A percentile compares a stretch with the other conserved stretches of the same genome.
These are phyloP conservation scores for Tetracladium setigerum DNA, from an alignment of 495 filamentous ascomycete genomes.

Conservation along the genomic window DNA sequence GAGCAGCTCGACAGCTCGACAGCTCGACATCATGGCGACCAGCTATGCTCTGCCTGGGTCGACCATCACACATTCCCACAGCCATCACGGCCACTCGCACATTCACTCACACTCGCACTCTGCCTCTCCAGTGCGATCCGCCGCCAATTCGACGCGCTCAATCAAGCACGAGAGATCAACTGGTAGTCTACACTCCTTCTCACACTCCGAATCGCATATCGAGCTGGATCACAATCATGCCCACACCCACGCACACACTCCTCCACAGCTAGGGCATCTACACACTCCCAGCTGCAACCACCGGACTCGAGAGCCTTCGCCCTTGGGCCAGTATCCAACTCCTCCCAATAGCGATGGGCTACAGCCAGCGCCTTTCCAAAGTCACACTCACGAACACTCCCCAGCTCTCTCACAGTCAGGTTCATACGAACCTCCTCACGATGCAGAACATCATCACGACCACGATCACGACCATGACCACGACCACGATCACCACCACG, in stretches of 20 bases:
- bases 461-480: slow-evolving; percentile 24
- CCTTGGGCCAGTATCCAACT: slow-evolving; percentile 6
- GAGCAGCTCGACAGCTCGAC: slow-evolving; percentile 8
- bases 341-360: slow-evolving; percentile 15
- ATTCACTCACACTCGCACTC: slow-evolving; percentile 27
- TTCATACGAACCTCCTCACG: slow-evolving; percentile 8
- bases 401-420: slow-evolving; percentile 1
- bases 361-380: slow-evolving; percentile 6
- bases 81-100: slow-evolving; percentile 29
- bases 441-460: slow-evolving; percentile 1
- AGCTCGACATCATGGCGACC: slow-evolving; percentile 30
- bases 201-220: slow-evolving; percentile 29
- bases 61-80: slow-evolving; percentile 35
- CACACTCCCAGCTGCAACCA: background rate
- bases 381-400: slow-evolving; percentile 3
- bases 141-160: slow-evolving; percentile 8
- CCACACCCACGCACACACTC: slow-evolving; percentile 29
- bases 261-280: no score
- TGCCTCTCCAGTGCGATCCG: slow-evolving; percentile 10
- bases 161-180: slow-evolving; percentile 19
- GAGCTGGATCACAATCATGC: slow-evolving; percentile 27
- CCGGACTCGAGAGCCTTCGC: slow-evolving; percentile 7
- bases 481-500: slow-evolving; percentile 19
- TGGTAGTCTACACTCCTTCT: slow-evolving; percentile 22
- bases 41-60: slow-evolving; percentile 43